These are phyloP conservation scores for Periconia macrospinosa DNA, from an alignment of 2,329 filamentous ascomycete species.

Conservation along the genomic window DNA sequence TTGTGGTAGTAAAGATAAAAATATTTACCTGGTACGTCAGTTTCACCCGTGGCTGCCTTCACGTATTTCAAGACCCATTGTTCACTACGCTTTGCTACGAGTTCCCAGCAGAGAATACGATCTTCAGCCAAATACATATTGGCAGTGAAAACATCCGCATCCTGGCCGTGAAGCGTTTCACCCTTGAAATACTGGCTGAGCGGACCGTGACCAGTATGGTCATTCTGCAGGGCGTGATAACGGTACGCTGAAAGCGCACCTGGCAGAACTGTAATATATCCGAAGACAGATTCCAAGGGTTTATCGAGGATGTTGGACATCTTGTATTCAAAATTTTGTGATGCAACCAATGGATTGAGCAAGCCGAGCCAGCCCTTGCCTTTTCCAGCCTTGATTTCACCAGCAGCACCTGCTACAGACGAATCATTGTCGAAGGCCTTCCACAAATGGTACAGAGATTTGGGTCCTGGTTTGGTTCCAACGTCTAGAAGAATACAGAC, in stretches of 20 bases:
- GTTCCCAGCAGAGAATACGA: constrained; percentile 88
- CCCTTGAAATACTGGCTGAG: constrained; percentile 99
- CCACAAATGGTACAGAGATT: constrained; percentile 96
- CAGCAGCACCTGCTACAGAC: constrained; percentile 93
- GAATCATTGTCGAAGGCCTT: constrained; percentile 98
- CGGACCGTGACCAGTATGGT: constrained; percentile 91
- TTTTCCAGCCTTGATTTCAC: constrained; percentile 97
- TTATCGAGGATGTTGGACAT: constrained; percentile 99
- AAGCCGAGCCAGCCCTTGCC: constrained; percentile 80
- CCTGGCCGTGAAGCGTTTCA: constrained; percentile 91
- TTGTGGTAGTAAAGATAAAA: neutral
- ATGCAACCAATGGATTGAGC: constrained; percentile 91
- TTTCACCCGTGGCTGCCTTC: constrained; percentile 94
- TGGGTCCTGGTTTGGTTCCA: constrained; percentile 85
- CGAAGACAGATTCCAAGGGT: constrained; percentile 93
- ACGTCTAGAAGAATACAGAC: constrained; percentile 97
- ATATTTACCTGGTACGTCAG: constrained; percentile 88
- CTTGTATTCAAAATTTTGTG: constrained; percentile 99
- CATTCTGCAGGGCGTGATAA: constrained; percentile 94
- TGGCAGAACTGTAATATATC: constrained; percentile 95
- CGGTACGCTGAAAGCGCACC: constrained; percentile 94
- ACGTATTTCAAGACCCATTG: constrained; percentile 98
- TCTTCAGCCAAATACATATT: constrained; percentile 95
- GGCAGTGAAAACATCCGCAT: constrained; percentile 95
- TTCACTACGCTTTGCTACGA: constrained; percentile 92